Conservation (phyloP, 2,329 filamentous ascomycete species). For the Talaromyces sp. region DNA sequence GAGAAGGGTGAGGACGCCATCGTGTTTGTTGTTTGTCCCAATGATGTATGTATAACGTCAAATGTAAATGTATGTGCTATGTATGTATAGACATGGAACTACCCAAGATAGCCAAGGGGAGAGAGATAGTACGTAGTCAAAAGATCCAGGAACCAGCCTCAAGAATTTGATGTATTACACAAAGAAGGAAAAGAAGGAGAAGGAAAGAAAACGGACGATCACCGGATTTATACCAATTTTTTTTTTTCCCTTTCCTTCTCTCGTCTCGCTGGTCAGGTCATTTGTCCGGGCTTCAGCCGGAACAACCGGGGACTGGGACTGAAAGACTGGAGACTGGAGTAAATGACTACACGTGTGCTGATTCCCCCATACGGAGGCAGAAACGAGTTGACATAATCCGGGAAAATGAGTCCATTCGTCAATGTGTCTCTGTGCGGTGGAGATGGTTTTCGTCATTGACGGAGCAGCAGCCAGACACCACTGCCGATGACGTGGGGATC, state of each 20-base stretch:
- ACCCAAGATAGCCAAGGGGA: neutral
- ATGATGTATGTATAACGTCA: neutral
- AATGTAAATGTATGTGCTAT: neutral
- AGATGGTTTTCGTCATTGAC: constrained; percentile 5
- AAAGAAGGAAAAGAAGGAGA: too few species aligned
- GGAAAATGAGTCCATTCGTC: neutral
- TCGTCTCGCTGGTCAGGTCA: neutral
- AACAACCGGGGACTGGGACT: neutral
- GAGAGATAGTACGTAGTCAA: too few species aligned
- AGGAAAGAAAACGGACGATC: neutral
- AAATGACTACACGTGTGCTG: neutral
- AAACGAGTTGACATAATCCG: neutral
- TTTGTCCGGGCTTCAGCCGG: neutral
- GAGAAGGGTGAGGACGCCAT: constrained; percentile 9
- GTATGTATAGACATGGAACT: neutral
- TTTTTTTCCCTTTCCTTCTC: neutral
- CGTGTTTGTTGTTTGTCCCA: neutral
- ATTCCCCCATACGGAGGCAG: neutral
- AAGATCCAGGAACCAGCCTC: constrained; percentile 5
- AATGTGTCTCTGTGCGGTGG: neutral
- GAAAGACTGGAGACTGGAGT: neutral
- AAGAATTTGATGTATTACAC: neutral
- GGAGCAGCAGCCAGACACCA: too few species aligned
- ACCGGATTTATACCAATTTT: neutral
- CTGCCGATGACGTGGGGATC: neutral